phyloP scores from a whole-genome alignment of 495 filamentous ascomycete species.

The Astrocystis sublimbata region DNA sequence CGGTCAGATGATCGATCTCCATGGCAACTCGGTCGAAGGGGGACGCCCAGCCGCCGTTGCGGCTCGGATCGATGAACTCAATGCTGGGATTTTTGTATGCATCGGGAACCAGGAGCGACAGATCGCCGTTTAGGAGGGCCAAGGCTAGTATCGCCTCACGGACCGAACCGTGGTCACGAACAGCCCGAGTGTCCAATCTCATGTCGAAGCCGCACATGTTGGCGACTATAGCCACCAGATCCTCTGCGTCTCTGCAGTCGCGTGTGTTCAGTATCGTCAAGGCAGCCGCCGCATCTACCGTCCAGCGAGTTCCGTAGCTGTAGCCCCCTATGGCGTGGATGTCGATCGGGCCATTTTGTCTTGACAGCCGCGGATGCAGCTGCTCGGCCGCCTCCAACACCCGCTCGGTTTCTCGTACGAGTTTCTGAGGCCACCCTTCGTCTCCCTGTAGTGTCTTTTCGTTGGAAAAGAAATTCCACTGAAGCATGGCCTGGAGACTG shows the following conservation, averaged over 20 bases:
- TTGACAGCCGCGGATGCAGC: neutral
- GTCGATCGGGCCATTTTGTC: neutral
- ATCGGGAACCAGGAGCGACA: neutral
- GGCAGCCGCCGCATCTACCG: conserved; percentile 1
- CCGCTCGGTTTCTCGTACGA: neutral
- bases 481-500: neutral
- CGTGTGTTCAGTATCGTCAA: neutral
- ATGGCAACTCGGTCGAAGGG: neutral
- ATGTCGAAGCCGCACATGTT: neutral
- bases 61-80: neutral
- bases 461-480: neutral
- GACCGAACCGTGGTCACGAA: neutral
- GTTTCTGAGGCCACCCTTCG: neutral
- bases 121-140: neutral
- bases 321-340: neutral
- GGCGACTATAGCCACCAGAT: conserved; percentile 2
- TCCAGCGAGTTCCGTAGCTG: conserved; percentile 2
- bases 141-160: neutral
- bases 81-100: neutral
- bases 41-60: neutral
- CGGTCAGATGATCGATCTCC: neutral
- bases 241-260: neutral
- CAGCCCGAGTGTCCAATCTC: neutral
- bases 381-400: neutral
- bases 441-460: neutral